These are phyloP conservation scores for Kwoniella dejecticola DNA, from an alignment of 768 basidiomycete species.

Conservation along the genomic window DNA sequence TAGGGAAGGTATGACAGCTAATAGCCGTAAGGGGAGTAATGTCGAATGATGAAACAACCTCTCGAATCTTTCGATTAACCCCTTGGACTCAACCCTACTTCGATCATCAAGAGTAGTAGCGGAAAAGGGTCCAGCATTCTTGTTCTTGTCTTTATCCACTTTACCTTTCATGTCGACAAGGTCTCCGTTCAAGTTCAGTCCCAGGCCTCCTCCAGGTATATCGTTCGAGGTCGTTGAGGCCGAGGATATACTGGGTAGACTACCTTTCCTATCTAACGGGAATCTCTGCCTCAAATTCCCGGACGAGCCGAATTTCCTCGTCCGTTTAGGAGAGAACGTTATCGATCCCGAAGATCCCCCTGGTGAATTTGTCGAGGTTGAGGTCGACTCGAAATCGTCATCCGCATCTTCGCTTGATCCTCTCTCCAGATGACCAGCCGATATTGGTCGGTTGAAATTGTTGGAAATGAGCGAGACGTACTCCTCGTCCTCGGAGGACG, in stretches of 20 bases:
- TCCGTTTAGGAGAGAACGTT: slow-evolving; percentile 4
- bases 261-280: neutral
- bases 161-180: neutral
- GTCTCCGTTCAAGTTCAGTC: slow-evolving; percentile 3
- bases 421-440: neutral
- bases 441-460: neutral
- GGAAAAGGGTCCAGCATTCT: no score
- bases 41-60: slow-evolving; percentile 25
- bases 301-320: neutral
- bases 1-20: slow-evolving; percentile 49
- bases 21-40: slow-evolving; percentile 42
- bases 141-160: neutral
- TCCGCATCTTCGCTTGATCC: slow-evolving; percentile 42
- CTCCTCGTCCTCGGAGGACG: slow-evolving; percentile 17
- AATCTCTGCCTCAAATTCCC: neutral
- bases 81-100: neutral
- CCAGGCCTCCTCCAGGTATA: slow-evolving; percentile 7
- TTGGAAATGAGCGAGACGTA: neutral
- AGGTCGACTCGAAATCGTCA: slow-evolving; percentile 41
- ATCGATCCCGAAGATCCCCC: slow-evolving; percentile 10
- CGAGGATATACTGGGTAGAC: neutral
- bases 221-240: neutral
- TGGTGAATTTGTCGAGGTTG: slow-evolving; percentile 23
- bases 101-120: neutral
- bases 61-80: slow-evolving; percentile 20